Evolutionary conservation across 257 asterid genomes (phyloP).

Genomic region (Lavandula angustifolia): DNA sequence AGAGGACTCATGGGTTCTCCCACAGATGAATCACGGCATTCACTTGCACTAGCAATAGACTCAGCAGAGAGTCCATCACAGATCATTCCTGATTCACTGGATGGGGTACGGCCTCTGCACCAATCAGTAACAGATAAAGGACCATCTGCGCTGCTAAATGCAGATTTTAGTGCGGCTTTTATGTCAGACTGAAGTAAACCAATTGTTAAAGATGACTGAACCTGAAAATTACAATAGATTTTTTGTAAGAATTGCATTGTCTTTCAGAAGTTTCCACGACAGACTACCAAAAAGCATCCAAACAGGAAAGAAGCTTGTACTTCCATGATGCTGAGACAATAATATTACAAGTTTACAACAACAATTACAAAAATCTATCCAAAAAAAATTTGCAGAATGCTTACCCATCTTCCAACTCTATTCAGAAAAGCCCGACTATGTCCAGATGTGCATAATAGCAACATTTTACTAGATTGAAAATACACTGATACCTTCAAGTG

Average conservation of each 20-base stretch:
- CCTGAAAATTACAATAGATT: slow-evolving; percentile 55
- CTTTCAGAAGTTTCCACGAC: slow-evolving; percentile 23
- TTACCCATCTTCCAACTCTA: slow-evolving; percentile 14
- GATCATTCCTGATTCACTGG: slow-evolving; percentile 63
- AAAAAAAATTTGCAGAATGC: slow-evolving; percentile 9
- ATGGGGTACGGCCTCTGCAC: slow-evolving; percentile 92
- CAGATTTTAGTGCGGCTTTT: slow-evolving; percentile 87
- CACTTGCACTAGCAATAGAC: slow-evolving; percentile 92
- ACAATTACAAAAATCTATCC: slow-evolving; percentile 18
- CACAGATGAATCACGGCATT: slow-evolving; percentile 86
- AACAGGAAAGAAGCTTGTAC: slow-evolving; percentile 6
- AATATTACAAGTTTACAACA: slow-evolving; percentile 18
- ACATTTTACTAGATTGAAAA: slow-evolving; percentile 21
- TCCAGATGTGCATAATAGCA: slow-evolving; percentile 19
- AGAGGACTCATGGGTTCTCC: slow-evolving; percentile 93
- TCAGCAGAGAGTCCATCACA: slow-evolving; percentile 85
- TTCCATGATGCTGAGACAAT: slow-evolving; percentile 4
- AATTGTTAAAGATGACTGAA: slow-evolving; percentile 79
- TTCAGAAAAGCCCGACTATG: slow-evolving; percentile 20
- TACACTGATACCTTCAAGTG: slow-evolving; percentile 16
- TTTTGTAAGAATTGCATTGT: slow-evolving; percentile 21
- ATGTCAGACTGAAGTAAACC: slow-evolving; percentile 94
- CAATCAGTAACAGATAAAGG: slow-evolving; percentile 89
- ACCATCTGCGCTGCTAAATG: slow-evolving; percentile 90
- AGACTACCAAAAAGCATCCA: slow-evolving; percentile 2